Percentiles rank a stretch among this genome's conserved stretches.
phyloP scores from a whole-genome alignment of 208 protist species.

The Wallacemonas sp. region DNA sequence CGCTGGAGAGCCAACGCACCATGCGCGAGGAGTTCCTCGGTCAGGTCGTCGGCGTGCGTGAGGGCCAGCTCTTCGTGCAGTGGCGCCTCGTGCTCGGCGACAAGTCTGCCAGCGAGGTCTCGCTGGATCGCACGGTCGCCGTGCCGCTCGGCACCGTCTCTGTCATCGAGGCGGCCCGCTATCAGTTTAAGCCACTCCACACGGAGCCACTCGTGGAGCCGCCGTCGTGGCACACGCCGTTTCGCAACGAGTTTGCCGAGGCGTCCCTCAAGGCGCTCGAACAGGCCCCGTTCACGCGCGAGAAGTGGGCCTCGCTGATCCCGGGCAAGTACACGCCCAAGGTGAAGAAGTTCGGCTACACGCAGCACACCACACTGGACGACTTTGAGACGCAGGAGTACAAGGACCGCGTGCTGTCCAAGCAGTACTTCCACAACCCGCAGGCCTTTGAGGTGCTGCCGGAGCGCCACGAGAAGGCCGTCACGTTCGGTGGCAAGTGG shows the following conservation, averaged over 20 bases:
- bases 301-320: constrained; percentile 81
- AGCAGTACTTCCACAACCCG: constrained; percentile 85
- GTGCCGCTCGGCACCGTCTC: constrained; percentile 52
- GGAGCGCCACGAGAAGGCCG: constrained; percentile 63
- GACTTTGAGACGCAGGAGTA: constrained; percentile 94
- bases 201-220: constrained; percentile 64
- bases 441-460: constrained; percentile 87
- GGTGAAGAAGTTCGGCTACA: constrained; percentile 84
- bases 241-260: constrained; percentile 89
- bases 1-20: constrained; percentile 52
- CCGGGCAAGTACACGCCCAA: constrained; percentile 87
- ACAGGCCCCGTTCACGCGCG: constrained; percentile 70
- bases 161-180: constrained; percentile 35
- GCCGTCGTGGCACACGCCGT: constrained; percentile 88
- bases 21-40: constrained; percentile 69
- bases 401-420: constrained; percentile 77
- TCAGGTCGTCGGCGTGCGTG: constrained; percentile 81
- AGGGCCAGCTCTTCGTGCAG: constrained; percentile 78
- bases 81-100: constrained; percentile 65
- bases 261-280: constrained; percentile 71
- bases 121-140: constrained; percentile 73
- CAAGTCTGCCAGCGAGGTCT: constrained; percentile 35
- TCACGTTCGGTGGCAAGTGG: constrained; percentile 80
- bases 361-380: constrained; percentile 84
- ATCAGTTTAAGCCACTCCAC: constrained; percentile 37